Conservation (phyloP, 140 eudicot species). For the Stevia rebaudiana region DNA sequence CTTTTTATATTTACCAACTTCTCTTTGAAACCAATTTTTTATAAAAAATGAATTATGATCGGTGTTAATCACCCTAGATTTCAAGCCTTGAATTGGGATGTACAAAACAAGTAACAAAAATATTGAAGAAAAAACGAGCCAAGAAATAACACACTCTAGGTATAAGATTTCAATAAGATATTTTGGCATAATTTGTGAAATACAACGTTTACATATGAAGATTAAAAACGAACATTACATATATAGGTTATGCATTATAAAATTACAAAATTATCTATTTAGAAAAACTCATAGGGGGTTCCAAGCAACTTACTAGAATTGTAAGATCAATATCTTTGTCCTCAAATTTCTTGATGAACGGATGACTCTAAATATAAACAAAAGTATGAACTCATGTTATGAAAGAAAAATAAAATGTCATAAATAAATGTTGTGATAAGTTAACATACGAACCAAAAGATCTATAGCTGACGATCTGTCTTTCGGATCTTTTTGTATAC, state of each 20-base stretch:
- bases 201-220: no score
- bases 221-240: conserved; percentile 12
- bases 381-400: conserved; percentile 12
- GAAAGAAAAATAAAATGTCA: neutral
- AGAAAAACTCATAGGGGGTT: conserved; percentile 55
- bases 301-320: conserved; percentile 81
- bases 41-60: no score
- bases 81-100: no score
- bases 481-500: conserved; percentile 89
- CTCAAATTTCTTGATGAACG: conserved; percentile 91
- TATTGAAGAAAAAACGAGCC: neutral
- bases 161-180: neutral
- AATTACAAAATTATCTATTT: conserved; percentile 31
- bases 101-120: no score
- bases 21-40: no score
- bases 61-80: no score
- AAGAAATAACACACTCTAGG: conserved; percentile 7
- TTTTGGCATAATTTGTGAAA: conserved; percentile 11
- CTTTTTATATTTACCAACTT: no score
- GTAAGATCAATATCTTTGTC: conserved; percentile 89
- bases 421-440: neutral
- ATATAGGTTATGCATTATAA: conserved; percentile 13
- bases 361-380: conserved; percentile 52
- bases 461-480: conserved; percentile 71
- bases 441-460: conserved; percentile 62